Conservation (phyloP, 1,139 yeast genomes). For the Debaryomycetaceae sp. region DNA sequence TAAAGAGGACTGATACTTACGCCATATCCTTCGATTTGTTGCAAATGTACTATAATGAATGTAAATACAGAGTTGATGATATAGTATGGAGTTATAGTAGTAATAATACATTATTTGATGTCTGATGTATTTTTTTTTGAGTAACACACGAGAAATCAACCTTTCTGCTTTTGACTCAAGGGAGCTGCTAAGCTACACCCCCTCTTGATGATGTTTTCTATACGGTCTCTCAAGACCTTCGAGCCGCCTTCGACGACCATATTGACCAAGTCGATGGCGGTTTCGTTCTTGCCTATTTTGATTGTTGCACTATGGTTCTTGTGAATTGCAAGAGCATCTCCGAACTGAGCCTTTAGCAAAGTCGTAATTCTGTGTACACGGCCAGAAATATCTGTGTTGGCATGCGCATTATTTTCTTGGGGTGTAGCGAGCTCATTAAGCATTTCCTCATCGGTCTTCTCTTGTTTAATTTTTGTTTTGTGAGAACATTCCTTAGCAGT, state of each 20-base stretch:
- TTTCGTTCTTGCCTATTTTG: constrained; percentile 69
- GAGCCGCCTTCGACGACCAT: constrained; percentile 75
- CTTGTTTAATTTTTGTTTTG: constrained; percentile 10
- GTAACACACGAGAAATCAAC: neutral
- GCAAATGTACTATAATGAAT: no score
- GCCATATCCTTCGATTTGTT: constrained; percentile 2
- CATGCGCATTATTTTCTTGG: constrained; percentile 23
- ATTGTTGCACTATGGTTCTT: constrained; percentile 48
- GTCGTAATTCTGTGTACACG: constrained; percentile 62
- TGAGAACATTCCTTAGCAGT: constrained; percentile 61
- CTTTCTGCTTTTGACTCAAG: constrained; percentile 35
- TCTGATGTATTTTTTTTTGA: neutral
- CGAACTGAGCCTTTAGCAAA: constrained; percentile 81
- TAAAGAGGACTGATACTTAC: constrained; percentile 4
- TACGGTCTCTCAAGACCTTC: constrained; percentile 74
- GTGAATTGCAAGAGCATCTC: constrained; percentile 57
- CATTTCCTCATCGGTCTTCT: constrained; percentile 10
- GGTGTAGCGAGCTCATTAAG: constrained; percentile 12
- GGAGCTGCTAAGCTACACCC: constrained; percentile 87
- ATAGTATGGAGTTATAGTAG: no score
- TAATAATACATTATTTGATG: neutral
- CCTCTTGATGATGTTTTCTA: constrained; percentile 73
- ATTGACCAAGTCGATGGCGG: constrained; percentile 60
- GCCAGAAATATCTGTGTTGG: constrained; percentile 40
- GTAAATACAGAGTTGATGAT: no score